Conservation (phyloP, 75 land plant species). For the Chamaecyparis obtusa region DNA sequence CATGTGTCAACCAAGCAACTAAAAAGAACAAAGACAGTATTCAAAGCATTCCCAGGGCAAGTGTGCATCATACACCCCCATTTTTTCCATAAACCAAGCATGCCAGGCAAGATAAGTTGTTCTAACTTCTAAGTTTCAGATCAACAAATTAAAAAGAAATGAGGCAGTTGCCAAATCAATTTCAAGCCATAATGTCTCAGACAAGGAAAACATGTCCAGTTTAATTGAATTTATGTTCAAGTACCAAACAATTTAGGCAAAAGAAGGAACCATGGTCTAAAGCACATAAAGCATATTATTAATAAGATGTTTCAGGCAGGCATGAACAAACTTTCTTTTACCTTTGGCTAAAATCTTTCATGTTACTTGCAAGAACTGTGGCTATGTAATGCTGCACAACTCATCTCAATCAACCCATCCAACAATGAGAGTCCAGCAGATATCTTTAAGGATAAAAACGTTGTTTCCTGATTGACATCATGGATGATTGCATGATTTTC, state of each 20-base stretch:
- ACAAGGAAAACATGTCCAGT: not conserved
- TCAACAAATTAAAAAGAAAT: not conserved
- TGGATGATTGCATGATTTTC: not conserved
- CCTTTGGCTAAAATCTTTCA: not conserved
- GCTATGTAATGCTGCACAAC: not conserved
- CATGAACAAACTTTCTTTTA: not conserved
- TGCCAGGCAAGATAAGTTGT: not conserved
- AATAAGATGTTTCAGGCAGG: not conserved
- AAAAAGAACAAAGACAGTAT: not conserved
- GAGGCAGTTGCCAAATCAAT: not conserved
- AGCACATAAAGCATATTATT: too few species aligned
- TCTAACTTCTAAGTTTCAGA: too few species aligned
- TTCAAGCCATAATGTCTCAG: too few species aligned
- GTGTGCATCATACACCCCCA: not conserved
- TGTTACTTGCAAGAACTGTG: not conserved
- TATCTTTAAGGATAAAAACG: not conserved
- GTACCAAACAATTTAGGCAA: not conserved
- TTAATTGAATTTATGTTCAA: not conserved
- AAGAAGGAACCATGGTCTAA: not conserved
- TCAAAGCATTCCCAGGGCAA: not conserved
- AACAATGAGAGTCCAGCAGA: not conserved
- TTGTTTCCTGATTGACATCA: not conserved
- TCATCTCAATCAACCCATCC: not conserved
- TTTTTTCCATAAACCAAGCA: not conserved
- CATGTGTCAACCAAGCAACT: not conserved